A percentile compares a stretch with the other conserved stretches of the same genome.
These are phyloP conservation scores for Fonsecaea nubica DNA, from an alignment of 2,329 filamentous ascomycete genomes.

Conservation along the genomic window DNA sequence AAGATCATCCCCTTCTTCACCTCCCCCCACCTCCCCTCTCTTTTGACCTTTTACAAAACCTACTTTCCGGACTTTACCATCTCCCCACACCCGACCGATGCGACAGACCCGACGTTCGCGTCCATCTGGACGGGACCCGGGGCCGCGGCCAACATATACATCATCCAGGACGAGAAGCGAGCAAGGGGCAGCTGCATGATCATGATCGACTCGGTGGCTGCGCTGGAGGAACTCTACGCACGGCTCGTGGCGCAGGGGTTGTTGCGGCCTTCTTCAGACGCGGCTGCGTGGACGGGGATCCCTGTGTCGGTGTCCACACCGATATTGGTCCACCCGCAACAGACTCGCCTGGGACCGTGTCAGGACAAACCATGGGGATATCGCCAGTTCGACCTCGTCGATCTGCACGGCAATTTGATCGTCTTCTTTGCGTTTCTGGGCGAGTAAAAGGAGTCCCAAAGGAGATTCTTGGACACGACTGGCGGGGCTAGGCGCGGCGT, in stretches of 20 bases:
- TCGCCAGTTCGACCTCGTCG: constrained; percentile 3
- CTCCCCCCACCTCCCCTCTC: not conserved
- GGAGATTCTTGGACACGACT: too few species aligned
- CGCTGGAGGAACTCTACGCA: not conserved
- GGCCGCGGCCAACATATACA: constrained; percentile 3
- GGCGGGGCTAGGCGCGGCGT: too few species aligned
- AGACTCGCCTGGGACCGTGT: not conserved
- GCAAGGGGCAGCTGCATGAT: not conserved
- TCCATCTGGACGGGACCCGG: not conserved
- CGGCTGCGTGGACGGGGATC: not conserved
- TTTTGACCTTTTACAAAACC: not conserved
- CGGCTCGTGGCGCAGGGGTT: not conserved
- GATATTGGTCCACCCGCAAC: not conserved
- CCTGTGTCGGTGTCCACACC: not conserved
- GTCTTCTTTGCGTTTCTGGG: not conserved
- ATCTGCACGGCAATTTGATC: constrained; percentile 1
- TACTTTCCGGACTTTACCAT: not conserved
- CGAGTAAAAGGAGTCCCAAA: not conserved
- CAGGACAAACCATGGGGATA: not conserved
- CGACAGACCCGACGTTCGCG: not conserved
- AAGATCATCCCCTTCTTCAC: constrained; percentile 1
- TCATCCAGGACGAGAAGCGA: not conserved
- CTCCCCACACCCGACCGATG: not conserved
- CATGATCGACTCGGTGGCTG: not conserved
- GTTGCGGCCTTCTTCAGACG: not conserved